These are phyloP conservation scores for Wakefieldia striispora DNA, from an alignment of 768 basidiomycete genomes.

Conservation along the genomic window DNA sequence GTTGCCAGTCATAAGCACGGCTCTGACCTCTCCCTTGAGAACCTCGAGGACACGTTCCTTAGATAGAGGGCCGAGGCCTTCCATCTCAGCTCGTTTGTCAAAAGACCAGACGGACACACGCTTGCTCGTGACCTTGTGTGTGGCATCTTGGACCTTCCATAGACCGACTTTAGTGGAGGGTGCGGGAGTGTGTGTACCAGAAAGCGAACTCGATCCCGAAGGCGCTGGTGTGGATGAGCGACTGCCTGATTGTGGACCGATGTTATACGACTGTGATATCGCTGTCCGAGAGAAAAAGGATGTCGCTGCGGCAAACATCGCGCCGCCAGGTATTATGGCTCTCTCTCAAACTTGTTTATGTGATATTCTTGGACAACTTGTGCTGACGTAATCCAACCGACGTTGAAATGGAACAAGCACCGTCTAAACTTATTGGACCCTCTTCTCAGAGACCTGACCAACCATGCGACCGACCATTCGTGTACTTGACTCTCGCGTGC, in stretches of 20 bases:
- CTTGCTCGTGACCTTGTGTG: conserved; percentile 87
- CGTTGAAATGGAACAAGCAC: background rate
- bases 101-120: conserved; percentile 91
- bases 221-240: conserved; percentile 38
- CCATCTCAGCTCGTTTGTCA: conserved; percentile 81
- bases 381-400: conserved; percentile 12
- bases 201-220: conserved; percentile 25
- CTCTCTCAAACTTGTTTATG: no score
- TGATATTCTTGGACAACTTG: background rate
- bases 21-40: conserved; percentile 81
- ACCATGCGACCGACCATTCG: conserved; percentile 53
- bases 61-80: conserved; percentile 58
- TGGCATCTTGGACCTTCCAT: conserved; percentile 86
- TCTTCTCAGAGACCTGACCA: background rate
- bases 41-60: conserved; percentile 80
- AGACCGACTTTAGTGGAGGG: conserved; percentile 63
- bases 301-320: conserved; percentile 78
- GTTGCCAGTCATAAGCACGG: conserved; percentile 6
- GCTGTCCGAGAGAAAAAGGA: conserved; percentile 81
- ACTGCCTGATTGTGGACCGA: conserved; percentile 42
- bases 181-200: conserved; percentile 41
- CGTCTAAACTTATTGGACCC: no score
- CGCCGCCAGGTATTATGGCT: background rate
- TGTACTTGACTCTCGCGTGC: conserved; percentile 33
- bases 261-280: conserved; percentile 77